These are phyloP conservation scores for Globisporangium cylindrosporum DNA, from an alignment of 352 stramenopile genomes.

Conservation along the genomic window DNA sequence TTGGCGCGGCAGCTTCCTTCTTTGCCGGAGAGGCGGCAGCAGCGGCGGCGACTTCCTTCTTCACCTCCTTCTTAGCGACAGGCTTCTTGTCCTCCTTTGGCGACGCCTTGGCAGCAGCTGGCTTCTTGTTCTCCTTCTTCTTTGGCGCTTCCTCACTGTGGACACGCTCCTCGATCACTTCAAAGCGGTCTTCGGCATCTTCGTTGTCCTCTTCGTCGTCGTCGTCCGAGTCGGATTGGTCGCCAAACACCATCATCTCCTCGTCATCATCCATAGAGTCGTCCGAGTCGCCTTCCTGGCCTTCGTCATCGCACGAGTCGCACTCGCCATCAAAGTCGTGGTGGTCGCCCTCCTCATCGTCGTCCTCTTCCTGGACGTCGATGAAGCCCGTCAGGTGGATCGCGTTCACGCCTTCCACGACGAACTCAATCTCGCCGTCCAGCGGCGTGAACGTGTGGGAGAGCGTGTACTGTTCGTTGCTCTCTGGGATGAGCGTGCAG, in stretches of 20 bases:
- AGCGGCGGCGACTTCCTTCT: conserved; percentile 26
- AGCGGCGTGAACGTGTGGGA: conserved; percentile 75
- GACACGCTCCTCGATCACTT: conserved; percentile 72
- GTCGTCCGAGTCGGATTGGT: conserved; percentile 35
- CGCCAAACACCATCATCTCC: conserved; percentile 69
- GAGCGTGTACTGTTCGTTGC: conserved; percentile 72
- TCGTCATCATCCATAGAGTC: conserved; percentile 45
- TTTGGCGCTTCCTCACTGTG: conserved; percentile 35
- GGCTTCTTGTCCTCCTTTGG: conserved; percentile 29
- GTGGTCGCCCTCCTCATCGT: conserved; percentile 56
- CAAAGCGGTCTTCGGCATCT: conserved; percentile 46
- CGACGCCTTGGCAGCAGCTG: conserved; percentile 13
- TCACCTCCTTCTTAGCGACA: conserved; percentile 25
- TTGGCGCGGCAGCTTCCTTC: conserved; percentile 26
- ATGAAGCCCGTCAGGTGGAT: conserved; percentile 84
- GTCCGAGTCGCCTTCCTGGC: conserved; percentile 23
- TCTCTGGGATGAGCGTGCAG: conserved; percentile 62
- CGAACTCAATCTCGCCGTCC: conserved; percentile 70
- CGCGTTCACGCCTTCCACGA: conserved; percentile 64
- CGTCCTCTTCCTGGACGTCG: conserved; percentile 72
- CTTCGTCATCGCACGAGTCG: conserved; percentile 31
- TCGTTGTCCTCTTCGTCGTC: conserved; percentile 47
- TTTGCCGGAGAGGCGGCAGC: conserved; percentile 15
- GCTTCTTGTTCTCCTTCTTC: conserved; percentile 20
- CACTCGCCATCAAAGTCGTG: conserved; percentile 27